Evolutionary conservation across 495 filamentous ascomycete species (phyloP), one percentile per base, ranked within the genome.

Genomic region (Daldinia caldariorum): DNA sequence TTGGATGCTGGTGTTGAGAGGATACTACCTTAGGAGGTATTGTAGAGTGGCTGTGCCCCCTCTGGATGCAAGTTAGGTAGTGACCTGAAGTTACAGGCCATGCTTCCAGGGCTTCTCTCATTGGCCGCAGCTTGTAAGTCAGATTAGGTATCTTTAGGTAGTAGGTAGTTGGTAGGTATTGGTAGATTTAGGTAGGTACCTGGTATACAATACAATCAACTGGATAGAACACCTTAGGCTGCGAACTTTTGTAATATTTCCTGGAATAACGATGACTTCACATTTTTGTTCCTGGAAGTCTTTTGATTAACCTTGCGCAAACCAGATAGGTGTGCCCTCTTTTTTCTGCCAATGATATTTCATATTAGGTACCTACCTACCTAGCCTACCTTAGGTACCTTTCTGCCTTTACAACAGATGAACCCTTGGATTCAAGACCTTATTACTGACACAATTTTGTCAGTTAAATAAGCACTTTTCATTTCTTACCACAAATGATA

Each of bases 121-220:
- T 70, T 70, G 67, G 68, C 45, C 45, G 47, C 58, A 62, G 35
- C 38, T 63, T 70, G 10, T 51, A 69, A 63, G 60, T 51, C 16
- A 12, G 53, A 32, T 20, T 47, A 47, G 10, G 10, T 39, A 39
- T 26, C 26, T 26, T n/a, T n/a, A n/a, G 35, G 35, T 39, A 39
- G 37, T 22, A 35, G 34, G 1, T 35, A 35, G 34, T 35, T 35
- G 26, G 26, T 26, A 1, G 26, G 26, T 26, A 26, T 26, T 26
- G 26, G 26, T 26, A 26, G 1, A 1, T 26, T n/a, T n/a, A n/a
- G n/a, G n/a, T 34, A 34, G 32, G 7, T 34, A 34, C 32, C 32
- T 34, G 32, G 3, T n/a, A n/a, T n/a, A n/a, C n/a, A n/a, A 35
- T 35, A 47, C 20, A 16, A 16, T 22, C 18, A 22, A 22, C 43